A percentile compares a stretch with the other conserved stretches of the same genome.
phyloP scores from a whole-genome alignment of 768 basidiomycete genomes.

The Fomitopsis serialis region DNA sequence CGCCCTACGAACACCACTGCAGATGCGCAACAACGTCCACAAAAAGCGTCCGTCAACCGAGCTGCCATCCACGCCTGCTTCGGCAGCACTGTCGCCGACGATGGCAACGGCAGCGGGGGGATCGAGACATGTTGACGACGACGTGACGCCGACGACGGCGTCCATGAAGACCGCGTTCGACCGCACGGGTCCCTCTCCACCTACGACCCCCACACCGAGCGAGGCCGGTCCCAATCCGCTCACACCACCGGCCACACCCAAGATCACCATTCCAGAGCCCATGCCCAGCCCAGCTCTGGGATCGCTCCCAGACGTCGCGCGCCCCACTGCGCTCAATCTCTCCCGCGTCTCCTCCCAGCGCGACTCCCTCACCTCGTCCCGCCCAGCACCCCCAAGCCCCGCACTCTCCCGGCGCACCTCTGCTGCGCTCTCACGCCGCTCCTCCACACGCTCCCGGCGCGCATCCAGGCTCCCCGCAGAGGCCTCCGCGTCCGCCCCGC shows the following conservation, averaged over 20 bases:
- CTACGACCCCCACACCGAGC: constrained; percentile 16
- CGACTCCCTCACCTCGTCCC: constrained; percentile 38
- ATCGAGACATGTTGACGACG: not conserved
- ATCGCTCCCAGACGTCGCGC: constrained; percentile 3
- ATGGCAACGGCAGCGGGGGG: not conserved
- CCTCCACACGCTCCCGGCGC: constrained; percentile 27
- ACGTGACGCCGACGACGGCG: constrained; percentile 1
- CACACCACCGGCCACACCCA: constrained; percentile 7
- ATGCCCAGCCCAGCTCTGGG: constrained; percentile 5
- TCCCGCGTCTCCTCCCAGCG: too few species aligned
- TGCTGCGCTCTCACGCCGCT: constrained; percentile 25
- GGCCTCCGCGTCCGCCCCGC: constrained; percentile 20
- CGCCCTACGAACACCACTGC: constrained; percentile 39
- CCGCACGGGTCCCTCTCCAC: constrained; percentile 10
- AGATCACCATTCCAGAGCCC: constrained; percentile 20
- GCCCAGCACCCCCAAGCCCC: constrained; percentile 61
- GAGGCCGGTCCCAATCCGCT: constrained; percentile 15
- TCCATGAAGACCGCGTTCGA: not conserved
- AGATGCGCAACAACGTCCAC: constrained; percentile 12
- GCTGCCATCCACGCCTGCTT: not conserved
- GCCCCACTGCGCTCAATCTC: constrained; percentile 23
- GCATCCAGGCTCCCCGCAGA: constrained; percentile 32
- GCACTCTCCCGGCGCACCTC: constrained; percentile 43
- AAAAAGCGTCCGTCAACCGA: constrained; percentile 2
- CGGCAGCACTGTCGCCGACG: not conserved